Evolutionary conservation across 2,329 filamentous ascomycete genomes (phyloP), one percentile per base, ranked within the genome.

Genomic region (Colletotrichum truncatum): DNA sequence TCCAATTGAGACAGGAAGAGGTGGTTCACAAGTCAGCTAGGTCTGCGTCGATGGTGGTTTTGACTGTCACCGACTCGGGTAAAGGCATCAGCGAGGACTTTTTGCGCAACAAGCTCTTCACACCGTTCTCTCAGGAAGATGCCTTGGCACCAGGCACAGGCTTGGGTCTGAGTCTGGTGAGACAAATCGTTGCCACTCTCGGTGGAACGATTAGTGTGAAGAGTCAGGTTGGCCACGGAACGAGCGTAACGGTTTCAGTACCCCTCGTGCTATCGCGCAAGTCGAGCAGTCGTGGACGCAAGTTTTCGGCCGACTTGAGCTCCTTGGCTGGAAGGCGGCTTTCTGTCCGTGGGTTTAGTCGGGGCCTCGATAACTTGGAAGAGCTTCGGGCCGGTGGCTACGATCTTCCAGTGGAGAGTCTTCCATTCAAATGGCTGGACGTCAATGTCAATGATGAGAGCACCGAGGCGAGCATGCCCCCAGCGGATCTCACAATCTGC

Each of bases 1-100:
- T 85, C 21, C 73, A 73, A 0, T 60, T 80, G 1, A 67, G 70
- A 45, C 62, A 69, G 11, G 65, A 69, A 36, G 67, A 67, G 26
- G 68, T 67, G 32, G 67, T 25, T 30, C 62, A 5, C 61, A 72
- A 10, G 60, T 53, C 6, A 58, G 67, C 30, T 65, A 70, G 43
- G 45, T 74, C 26, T 56, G 72, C 53, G 51, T 76, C 11, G 34
- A 64, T 51, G 52, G 53, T 67, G 11, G 52, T 76, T 1, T 69
- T 87, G 26, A 85, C 80, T 0, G 83, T 91, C 11, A 80, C 82
- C 0, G 89, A 91, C 70, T 88, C 88, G 2, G 89, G 89, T 2
- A 83, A 83, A 58, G 89, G 89, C 6, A 91, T 91, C 59, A 84
- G 82, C 0, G 79, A 84, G 21, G 84, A 89, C 10, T 91, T 87